Percentiles rank a stretch among this genome's conserved stretches.
phyloP scores from a whole-genome alignment of 306 rosid genomes.

The Corylus heterophylla region DNA sequence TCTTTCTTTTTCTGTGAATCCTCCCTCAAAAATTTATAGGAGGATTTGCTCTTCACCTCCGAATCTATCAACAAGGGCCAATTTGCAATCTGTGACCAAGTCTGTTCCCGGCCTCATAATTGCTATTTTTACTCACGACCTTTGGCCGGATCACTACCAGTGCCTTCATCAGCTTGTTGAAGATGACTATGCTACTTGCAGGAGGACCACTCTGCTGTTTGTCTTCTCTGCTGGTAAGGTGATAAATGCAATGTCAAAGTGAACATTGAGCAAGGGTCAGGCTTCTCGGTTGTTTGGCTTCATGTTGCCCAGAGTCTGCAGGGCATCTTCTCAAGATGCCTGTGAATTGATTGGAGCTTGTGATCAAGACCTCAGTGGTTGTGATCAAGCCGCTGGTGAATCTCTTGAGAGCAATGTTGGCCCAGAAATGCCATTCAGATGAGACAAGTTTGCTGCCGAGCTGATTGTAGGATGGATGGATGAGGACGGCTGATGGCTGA shows the following conservation, averaged over 20 bases:
- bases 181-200: constrained; percentile 13
- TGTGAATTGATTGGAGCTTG: constrained; percentile 22
- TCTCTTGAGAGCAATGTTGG: not conserved
- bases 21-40: not conserved
- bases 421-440: not conserved
- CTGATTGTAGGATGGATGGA: not conserved
- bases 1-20: not conserved
- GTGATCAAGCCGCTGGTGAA: not conserved
- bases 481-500: not conserved
- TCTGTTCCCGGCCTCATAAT: constrained; percentile 20
- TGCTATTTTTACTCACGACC: not conserved
- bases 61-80: too few relatives aligned
- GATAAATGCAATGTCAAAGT: constrained; percentile 14
- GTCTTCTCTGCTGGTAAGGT: constrained; percentile 17
- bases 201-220: constrained; percentile 3
- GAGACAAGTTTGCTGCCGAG: not conserved
- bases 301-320: constrained; percentile 14
- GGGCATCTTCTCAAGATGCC: constrained; percentile 19
- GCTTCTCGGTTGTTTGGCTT: too few relatives aligned
- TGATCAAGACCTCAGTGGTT: not conserved
- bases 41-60: constrained; percentile 2
- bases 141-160: constrained; percentile 11
- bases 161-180: constrained; percentile 18
- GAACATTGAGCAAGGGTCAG: constrained; percentile 18
- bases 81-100: not conserved